phyloP scores from a whole-genome alignment of 176 grass and related monocot species.

The Musa schizocarpa region DNA sequence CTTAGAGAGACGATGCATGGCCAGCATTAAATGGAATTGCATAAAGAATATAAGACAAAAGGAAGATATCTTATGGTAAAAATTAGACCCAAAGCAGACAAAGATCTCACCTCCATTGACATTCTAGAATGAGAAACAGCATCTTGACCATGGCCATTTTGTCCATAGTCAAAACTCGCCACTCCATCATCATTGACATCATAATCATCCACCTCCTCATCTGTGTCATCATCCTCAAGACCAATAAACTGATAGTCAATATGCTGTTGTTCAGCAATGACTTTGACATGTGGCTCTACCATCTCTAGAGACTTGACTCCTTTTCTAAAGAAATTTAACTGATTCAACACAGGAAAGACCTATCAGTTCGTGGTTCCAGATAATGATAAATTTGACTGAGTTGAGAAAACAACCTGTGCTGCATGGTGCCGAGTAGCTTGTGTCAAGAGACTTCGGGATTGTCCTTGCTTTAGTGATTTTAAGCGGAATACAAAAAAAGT shows the following conservation, averaged over 20 bases:
- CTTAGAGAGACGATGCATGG: background rate
- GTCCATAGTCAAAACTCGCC: slow-evolving; percentile 75
- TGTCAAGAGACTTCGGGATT: slow-evolving; percentile 91
- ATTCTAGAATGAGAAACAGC: slow-evolving; percentile 36
- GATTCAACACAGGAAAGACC: slow-evolving; percentile 22
- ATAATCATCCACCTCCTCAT: slow-evolving; percentile 44
- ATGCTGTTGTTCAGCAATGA: slow-evolving; percentile 78
- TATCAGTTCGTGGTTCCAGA: background rate
- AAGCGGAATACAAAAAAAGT: slow-evolving; percentile 87
- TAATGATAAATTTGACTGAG: background rate
- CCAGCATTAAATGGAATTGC: background rate
- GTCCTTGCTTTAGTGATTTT: slow-evolving; percentile 95
- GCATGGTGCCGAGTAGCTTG: slow-evolving; percentile 96
- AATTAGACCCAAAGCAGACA: background rate
- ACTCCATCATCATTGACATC: slow-evolving; percentile 58
- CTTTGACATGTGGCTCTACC: slow-evolving; percentile 77
- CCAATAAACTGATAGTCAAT: slow-evolving; percentile 90
- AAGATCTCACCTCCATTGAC: slow-evolving; percentile 45
- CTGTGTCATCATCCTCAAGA: slow-evolving; percentile 70
- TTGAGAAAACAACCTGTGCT: slow-evolving; percentile 44
- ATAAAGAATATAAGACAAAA: background rate
- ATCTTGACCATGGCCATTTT: slow-evolving; percentile 34
- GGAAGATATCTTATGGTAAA: background rate
- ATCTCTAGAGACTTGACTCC: slow-evolving; percentile 71
- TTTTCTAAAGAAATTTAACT: slow-evolving; percentile 88